Conservation (phyloP, 768 basidiomycete species). For the Lactarius psammicola region DNA sequence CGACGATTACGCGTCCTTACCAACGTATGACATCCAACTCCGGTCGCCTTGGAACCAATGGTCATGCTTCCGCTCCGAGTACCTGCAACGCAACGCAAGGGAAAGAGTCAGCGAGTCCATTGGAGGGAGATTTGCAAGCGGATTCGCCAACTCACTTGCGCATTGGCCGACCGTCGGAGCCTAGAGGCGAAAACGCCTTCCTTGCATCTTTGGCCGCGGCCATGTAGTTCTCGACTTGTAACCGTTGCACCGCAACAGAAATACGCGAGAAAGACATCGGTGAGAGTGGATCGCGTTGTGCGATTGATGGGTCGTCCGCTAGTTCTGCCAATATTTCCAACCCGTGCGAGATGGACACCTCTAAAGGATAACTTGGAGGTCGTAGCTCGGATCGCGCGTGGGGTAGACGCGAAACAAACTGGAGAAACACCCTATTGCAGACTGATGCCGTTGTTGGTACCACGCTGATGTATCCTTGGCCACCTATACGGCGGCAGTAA, state of each 20-base stretch:
- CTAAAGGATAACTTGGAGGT: conserved; percentile 12
- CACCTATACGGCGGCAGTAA: conserved; percentile 9
- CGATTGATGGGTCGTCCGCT: conserved; percentile 14
- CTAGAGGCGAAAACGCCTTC: conserved; percentile 19
- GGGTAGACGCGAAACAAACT: conserved; percentile 30
- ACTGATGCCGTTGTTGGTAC: conserved; percentile 29
- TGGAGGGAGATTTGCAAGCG: not conserved
- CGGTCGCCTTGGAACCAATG: conserved; percentile 29
- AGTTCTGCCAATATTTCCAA: conserved; percentile 18
- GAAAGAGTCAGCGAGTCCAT: not conserved
- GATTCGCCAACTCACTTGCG: conserved; percentile 17
- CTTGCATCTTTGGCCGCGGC: conserved; percentile 13
- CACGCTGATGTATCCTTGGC: conserved; percentile 28
- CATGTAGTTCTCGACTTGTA: conserved; percentile 25
- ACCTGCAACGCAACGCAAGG: conserved; percentile 4
- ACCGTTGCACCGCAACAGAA: conserved; percentile 14
- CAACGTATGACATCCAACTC: conserved; percentile 23
- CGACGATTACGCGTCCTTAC: not conserved
- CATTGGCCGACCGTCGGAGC: conserved; percentile 25
- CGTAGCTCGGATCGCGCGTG: conserved; percentile 10
- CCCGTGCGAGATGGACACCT: conserved; percentile 9
- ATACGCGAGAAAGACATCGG: conserved; percentile 27
- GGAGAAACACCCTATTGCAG: conserved; percentile 29
- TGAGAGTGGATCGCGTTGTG: conserved; percentile 20
- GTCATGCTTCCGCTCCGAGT: conserved; percentile 26